Base-by-base conservation (phyloP, 306 rosid genomes). In the Abrus precatorius region DNA sequence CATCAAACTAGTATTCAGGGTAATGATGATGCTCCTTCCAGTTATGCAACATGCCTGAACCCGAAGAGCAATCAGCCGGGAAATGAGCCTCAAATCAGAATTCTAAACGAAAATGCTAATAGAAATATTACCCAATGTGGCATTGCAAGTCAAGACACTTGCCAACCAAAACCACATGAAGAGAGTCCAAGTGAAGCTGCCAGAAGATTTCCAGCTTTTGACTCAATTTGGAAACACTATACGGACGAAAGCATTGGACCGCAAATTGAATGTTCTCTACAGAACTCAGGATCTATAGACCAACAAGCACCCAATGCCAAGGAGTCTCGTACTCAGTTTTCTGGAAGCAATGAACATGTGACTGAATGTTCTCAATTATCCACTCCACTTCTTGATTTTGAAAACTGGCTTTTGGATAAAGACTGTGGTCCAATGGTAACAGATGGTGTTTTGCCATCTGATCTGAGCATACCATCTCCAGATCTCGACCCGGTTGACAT, bases 371-470 rank as follows among this genome's bases (percentile, higher is more conserved):
- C 70, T 45, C 47, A 38, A 20, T 12, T 49, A 29, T 70, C 83
- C 2, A 6, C 29, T 62, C 0, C 81, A 0, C 12, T 87, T 52
- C 69, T 8, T 3, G 86, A 65, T 44, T 43, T 88, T 11, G 92
- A 88, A 5, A 69, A 49, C 77, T 93, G 90, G 92, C 53, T 85
- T 57, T 30, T 83, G 32, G 89, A 84, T 3, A 47, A 76, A 61
- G 89, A 82, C 43, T 29, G 47, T 12, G 32, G 32, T 78, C 82
- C 85, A 0, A n/a, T 29, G 75, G 83, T 29, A 72, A 43, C 80
- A 34, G 90, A 86, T 75, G 86, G 41, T 53, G 45, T 82, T 52
- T 61, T 86, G 81, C 69, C 85, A 12, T 71, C 82, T 74, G 87
- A 83, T 14, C 54, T 75, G 14, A 77, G 83, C 62, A 48, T 77